Base-by-base conservation (phyloP, 2,329 filamentous ascomycete species). In the Alternaria ethzedia region DNA sequence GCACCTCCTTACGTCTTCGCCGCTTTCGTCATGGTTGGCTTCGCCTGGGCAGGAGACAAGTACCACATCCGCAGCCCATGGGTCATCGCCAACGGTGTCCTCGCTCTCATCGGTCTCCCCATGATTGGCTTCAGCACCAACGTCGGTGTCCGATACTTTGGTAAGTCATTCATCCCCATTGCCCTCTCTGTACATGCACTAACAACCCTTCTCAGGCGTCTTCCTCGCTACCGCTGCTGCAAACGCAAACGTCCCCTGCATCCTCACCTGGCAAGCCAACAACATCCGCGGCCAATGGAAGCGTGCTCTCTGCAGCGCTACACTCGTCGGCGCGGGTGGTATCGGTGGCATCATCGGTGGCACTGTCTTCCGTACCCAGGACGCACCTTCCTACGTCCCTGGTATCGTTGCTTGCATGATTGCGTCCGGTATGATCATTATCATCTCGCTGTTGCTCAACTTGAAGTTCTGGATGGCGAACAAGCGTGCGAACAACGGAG, bases 211-310 rank as follows among this genome's bases (percentile, higher is more conserved):
- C 9, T 8, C 32, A 63, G 61, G 91, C 55, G 86, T 93, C 59
- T 94, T 94, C 81, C 82, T 94, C 52, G 86, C 88, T 12, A 90
- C 90, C 0, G 90, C 90, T 0, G 92, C 91, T 6, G 88, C 89
- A 67, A 94, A 93, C 78, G 86, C 89, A 67, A 96, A 95, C 75
- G 84, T 95, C 5, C 93, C 93, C 0, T 84, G 88, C 3, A 83
- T 88, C 50, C 87, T 96, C 81, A 87, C 91, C 0, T 96, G 92
- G 82, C 92, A 95, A 81, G 91, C 92, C 41, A 96, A 95, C 81
- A 96, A 96, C 80, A 90, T 96, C 75, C 89, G 91, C 54, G 93
- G 92, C 0, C 92, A 96, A 81, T 96, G 92, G 91, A 96, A 94
- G 82, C 88, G 93, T 44, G 92, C 92, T 2, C 89, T 96, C 65